Conservation (phyloP, 495 filamentous ascomycete species). For the Neurospora intermedia region DNA sequence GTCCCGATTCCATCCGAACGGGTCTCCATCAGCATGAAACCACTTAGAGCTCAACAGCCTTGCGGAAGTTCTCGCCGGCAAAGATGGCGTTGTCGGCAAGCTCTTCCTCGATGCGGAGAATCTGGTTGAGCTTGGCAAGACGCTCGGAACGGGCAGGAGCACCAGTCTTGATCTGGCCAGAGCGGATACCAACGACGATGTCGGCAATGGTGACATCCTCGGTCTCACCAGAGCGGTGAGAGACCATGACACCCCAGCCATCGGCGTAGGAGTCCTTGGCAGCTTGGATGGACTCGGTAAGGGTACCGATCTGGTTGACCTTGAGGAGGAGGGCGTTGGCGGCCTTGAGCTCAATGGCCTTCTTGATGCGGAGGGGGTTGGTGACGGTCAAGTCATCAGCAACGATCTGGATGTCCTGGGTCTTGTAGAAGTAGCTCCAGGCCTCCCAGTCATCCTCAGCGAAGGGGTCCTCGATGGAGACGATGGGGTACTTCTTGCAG, state of each 20-base stretch:
- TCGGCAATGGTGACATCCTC: conserved; percentile 99
- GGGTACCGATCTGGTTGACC: conserved; percentile 99
- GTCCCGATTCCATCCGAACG: conserved; percentile 12
- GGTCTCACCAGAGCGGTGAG: conserved; percentile 97
- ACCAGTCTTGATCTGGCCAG: conserved; percentile 99
- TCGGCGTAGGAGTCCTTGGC: conserved; percentile 98
- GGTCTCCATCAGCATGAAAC: neutral
- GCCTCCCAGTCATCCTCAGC: conserved; percentile 83
- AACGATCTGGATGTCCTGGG: conserved; percentile 95
- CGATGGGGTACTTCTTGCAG: conserved; percentile 92
- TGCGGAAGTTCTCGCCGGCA: conserved; percentile 85
- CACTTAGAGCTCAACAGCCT: conserved; percentile 67
- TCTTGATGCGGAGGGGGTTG: conserved; percentile 98
- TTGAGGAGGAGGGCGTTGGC: conserved; percentile 96
- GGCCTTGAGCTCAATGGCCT: conserved; percentile 97
- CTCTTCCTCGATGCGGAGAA: conserved; percentile 99
- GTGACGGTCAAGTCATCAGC: conserved; percentile 90
- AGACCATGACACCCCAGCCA: conserved; percentile 99
- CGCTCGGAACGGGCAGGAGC: conserved; percentile 92
- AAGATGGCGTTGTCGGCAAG: conserved; percentile 84
- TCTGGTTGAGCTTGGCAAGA: conserved; percentile 99
- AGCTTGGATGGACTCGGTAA: conserved; percentile 98
- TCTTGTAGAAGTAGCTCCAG: conserved; percentile 99
- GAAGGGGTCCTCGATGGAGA: conserved; percentile 64
- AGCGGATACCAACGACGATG: conserved; percentile 88